Evolutionary conservation across 768 basidiomycete species (phyloP).

Genomic region (Sarcodon aspratus): DNA sequence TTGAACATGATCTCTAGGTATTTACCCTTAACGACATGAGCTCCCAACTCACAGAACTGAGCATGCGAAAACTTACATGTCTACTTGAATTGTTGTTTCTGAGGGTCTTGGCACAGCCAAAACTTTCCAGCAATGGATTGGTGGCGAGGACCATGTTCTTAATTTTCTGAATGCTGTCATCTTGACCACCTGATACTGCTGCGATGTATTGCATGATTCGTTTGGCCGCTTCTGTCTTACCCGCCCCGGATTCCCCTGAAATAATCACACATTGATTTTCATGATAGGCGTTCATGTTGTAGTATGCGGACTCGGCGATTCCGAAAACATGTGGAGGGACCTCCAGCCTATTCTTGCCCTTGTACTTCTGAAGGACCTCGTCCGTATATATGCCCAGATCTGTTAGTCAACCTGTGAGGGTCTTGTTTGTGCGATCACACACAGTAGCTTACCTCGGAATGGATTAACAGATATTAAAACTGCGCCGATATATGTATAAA

Average conservation of each 20-base stretch:
- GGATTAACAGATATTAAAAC: slow-evolving; percentile 99
- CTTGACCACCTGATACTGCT: slow-evolving; percentile 82
- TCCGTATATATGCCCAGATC: slow-evolving; percentile 98
- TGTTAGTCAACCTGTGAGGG: slow-evolving; percentile 17
- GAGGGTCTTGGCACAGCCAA: slow-evolving; percentile 97
- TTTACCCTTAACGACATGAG: slow-evolving; percentile 61
- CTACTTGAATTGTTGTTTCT: slow-evolving; percentile 98
- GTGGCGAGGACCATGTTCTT: slow-evolving; percentile 99
- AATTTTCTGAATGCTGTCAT: slow-evolving; percentile 90
- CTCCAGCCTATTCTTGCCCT: slow-evolving; percentile 95
- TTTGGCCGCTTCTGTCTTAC: slow-evolving; percentile 98
- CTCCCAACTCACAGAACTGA: neutral
- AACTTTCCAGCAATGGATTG: slow-evolving; percentile 94
- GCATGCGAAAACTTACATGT: slow-evolving; percentile 55
- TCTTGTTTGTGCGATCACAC: neutral
- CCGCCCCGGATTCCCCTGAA: slow-evolving; percentile 96
- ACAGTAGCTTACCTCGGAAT: slow-evolving; percentile 58
- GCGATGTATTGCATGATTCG: slow-evolving; percentile 99
- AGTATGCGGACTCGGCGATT: slow-evolving; percentile 95
- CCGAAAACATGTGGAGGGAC: slow-evolving; percentile 97
- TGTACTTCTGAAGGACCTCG: slow-evolving; percentile 73
- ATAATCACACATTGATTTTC: slow-evolving; percentile 99
- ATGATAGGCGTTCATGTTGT: slow-evolving; percentile 98
- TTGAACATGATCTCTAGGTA: slow-evolving; percentile 99
- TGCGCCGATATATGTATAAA: slow-evolving; percentile 98